A percentile compares a stretch with the other conserved stretches of the same genome.
Conservation (phyloP, 2,329 filamentous ascomycete species). For the Fusarium marasasianum region DNA sequence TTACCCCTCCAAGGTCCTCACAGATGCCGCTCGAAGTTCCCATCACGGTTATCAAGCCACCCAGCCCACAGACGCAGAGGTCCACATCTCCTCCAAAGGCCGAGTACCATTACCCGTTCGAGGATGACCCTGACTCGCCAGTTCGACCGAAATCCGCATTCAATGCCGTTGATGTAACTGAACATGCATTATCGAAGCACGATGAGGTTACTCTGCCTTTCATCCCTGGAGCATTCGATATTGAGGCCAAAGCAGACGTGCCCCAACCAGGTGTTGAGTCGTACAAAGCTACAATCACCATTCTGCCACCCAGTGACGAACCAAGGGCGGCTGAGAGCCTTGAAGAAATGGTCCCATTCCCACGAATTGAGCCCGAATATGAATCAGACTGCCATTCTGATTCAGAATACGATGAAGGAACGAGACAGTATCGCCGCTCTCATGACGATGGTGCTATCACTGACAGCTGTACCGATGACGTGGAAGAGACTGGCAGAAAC, state of each 20-base stretch:
- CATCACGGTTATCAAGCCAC: constrained; percentile 42
- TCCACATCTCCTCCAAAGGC: constrained; percentile 44
- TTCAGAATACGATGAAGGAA: constrained; percentile 41
- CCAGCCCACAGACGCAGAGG: constrained; percentile 41
- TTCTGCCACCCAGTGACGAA: constrained; percentile 54
- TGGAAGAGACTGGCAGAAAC: constrained; percentile 44
- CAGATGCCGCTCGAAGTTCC: constrained; percentile 39
- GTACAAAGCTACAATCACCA: constrained; percentile 59
- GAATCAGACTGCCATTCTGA: constrained; percentile 54
- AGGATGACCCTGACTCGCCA: constrained; percentile 52
- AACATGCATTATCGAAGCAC: constrained; percentile 21
- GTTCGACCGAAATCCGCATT: constrained; percentile 10
- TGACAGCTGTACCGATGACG: constrained; percentile 50
- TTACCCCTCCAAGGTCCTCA: constrained; percentile 58
- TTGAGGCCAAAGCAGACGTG: constrained; percentile 50
- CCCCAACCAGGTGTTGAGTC: constrained; percentile 20
- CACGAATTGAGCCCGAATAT: constrained; percentile 48
- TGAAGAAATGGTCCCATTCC: constrained; percentile 45
- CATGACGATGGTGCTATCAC: constrained; percentile 48
- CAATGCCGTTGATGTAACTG: constrained; percentile 30
- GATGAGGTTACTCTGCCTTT: constrained; percentile 12
- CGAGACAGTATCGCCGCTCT: constrained; percentile 37
- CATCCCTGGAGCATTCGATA: constrained; percentile 46
- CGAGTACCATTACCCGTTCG: constrained; percentile 62
- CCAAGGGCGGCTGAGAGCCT: constrained; percentile 8